Base-by-base conservation (phyloP, 2,329 filamentous ascomycete genomes). In the Penicillium sp. region DNA sequence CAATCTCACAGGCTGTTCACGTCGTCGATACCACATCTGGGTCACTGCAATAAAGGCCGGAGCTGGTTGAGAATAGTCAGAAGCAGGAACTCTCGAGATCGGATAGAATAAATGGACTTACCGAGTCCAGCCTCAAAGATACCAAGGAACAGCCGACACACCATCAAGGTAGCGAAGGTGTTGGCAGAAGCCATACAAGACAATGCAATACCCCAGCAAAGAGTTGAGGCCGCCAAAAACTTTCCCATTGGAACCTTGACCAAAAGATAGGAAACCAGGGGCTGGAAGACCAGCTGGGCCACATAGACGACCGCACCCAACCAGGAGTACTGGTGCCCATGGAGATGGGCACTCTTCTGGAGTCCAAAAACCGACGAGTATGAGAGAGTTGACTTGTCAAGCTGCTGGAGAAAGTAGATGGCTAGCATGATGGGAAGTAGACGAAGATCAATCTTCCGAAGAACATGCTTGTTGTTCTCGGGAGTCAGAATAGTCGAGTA, bases 321-420 rank as follows among this genome's bases (percentile, higher is more conserved):
- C 80, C 79, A 82, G 31, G 76, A 79, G 66, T 79, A 82, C 56
- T 87, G 77, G 47, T 83, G 75, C 15, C 83, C 83, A 8, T 79
- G 72, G 1, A 88, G 79, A 40, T 79, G 67, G 0, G 84, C 81
- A 65, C 86, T 82, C 49, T 85, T 74, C 29, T 84, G 80, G 11
- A 88, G 75, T 2, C 85, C 85, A 60, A 87, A 87, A 11, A 87
- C 81, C 0, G 84, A 85, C 2, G 83, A 83, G 62, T 87, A 88
- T 2, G 73, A 76, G 2, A 87, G 74, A 0, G 83, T 84, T 0
- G 83, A 80, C 68, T 88, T 88, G 72, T 87, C 85, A 6, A 87
- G 75, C 11, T 80, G 81, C 59, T 88, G 85, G 0, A 87, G 76
- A 64, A 84, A 86, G 69, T 87, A 88, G 20, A 86, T 82, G 6